Conservation (phyloP, 2,329 filamentous ascomycete genomes). For the Neocatenulostroma microsporum region DNA sequence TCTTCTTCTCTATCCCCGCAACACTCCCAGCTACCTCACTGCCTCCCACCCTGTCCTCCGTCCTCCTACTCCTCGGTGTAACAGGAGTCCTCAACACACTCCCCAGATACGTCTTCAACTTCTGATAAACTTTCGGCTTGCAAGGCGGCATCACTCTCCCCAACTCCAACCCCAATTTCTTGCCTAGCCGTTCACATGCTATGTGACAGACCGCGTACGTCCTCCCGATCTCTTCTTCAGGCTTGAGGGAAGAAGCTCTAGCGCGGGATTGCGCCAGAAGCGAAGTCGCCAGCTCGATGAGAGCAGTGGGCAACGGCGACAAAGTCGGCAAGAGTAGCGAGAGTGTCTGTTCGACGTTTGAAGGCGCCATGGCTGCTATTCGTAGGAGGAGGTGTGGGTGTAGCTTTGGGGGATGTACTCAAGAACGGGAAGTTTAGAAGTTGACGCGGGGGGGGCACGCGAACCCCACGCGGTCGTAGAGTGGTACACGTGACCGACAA, state of each 20-base stretch:
- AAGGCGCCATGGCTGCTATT: no score
- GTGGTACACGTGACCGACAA: no score
- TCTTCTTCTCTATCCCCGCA: no score
- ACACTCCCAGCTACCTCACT: no score
- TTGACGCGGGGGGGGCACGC: no score
- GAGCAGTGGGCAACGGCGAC: slow-evolving; percentile 58
- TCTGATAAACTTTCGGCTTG: slow-evolving; percentile 72
- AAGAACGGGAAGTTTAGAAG: no score
- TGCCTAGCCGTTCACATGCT: slow-evolving; percentile 81
- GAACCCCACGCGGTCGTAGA: no score
- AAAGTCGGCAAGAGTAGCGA: slow-evolving; percentile 67
- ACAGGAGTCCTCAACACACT: slow-evolving; percentile 48
- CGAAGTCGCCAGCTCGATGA: slow-evolving; percentile 63
- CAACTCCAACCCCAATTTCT: slow-evolving; percentile 64
- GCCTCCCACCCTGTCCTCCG: no score
- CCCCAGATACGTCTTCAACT: slow-evolving; percentile 73
- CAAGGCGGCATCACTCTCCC: slow-evolving; percentile 70
- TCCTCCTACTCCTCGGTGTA: slow-evolving; percentile 26
- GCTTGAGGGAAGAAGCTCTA: slow-evolving; percentile 67
- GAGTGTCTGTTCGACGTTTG: no score
- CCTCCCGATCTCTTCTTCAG: slow-evolving; percentile 81
- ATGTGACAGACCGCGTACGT: slow-evolving; percentile 79
- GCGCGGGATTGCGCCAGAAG: slow-evolving; percentile 73
- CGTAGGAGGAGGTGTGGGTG: no score
- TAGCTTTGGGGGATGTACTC: no score